phyloP scores from a whole-genome alignment of 2,329 filamentous ascomycete species.

The Cladosporium sp. region DNA sequence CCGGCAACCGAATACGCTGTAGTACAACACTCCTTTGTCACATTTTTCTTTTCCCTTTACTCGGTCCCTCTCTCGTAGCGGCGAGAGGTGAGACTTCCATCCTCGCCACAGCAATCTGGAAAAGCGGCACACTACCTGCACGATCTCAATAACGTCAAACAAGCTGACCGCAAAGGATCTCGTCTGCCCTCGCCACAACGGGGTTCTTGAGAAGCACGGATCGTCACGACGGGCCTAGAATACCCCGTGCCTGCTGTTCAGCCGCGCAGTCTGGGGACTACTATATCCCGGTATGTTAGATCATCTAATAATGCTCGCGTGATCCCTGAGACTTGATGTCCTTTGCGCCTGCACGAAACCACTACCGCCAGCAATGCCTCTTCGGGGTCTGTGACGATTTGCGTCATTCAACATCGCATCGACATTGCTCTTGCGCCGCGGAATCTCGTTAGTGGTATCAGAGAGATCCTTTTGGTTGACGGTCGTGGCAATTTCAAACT shows the following conservation, averaged over 20 bases:
- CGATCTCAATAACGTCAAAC: background rate
- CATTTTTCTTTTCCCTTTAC: background rate
- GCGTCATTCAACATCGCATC: background rate
- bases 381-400: background rate
- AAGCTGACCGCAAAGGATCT: background rate
- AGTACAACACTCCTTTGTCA: background rate
- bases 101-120: slow-evolving; percentile 1
- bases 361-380: background rate
- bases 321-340: background rate
- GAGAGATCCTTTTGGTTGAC: background rate
- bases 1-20: background rate
- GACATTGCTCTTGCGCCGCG: background rate
- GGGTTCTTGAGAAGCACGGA: background rate
- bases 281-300: slow-evolving; percentile 6
- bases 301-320: background rate
- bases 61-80: background rate
- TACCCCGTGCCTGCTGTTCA: background rate
- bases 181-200: background rate
- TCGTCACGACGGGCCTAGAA: background rate
- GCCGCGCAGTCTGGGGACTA: background rate
- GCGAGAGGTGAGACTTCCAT: background rate
- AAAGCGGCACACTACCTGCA: background rate
- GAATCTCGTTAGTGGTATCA: background rate
- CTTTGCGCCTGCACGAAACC: background rate
- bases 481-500: background rate